Evolutionary conservation across 805 yeast species (phyloP), one percentile per base, ranked within the genome.

Genomic region (Saccharomyces mikatae): DNA sequence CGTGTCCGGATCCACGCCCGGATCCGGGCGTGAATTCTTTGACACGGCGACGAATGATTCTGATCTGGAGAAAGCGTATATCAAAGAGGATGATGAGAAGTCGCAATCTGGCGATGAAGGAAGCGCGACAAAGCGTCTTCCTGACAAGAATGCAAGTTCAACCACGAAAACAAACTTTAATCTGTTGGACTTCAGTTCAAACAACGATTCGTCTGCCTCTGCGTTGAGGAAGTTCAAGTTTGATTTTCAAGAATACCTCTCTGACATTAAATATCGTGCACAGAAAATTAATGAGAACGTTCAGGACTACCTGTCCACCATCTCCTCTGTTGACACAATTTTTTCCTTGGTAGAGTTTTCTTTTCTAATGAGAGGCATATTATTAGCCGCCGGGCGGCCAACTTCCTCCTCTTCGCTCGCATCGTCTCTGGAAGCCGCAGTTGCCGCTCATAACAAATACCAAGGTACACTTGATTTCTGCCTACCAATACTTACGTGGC

Each of bases 271-370:
- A 26, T 54, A 49, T 17, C 55, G 51, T 13, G 54, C 64, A 5
- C 48, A 54, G 51, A 56, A 57, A 52, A 50, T 56, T 49, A 61
- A 60, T 52, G 64, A 60, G 56, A 54, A 56, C 47, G 58, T 61
- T 41, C 71, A 64, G 53, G 64, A 62, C 36, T 64, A 62, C 46
- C 55, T 63, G 28, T 62, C 66, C 5, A 61, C 65, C 41, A 54
- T 62, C 51, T 58, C 58, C 36, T 56, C 66, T n/a, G 56, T 62
- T 46, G 56, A 58, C 26, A 53, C 51, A 28, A 57, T 61, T 41
- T 60, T 61, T 26, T 53, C 53, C 48, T 47, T 52, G 31, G 52
- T 63, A 47, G 71, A 67, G 54, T 62, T 64, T 31, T 57, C 56
- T 54, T 55, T 54, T 28, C 50, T 58, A 47, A 48, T 58, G 51